phyloP scores from a whole-genome alignment of 2,329 filamentous ascomycete genomes.

The Stagonosporopsis rhizophila region DNA sequence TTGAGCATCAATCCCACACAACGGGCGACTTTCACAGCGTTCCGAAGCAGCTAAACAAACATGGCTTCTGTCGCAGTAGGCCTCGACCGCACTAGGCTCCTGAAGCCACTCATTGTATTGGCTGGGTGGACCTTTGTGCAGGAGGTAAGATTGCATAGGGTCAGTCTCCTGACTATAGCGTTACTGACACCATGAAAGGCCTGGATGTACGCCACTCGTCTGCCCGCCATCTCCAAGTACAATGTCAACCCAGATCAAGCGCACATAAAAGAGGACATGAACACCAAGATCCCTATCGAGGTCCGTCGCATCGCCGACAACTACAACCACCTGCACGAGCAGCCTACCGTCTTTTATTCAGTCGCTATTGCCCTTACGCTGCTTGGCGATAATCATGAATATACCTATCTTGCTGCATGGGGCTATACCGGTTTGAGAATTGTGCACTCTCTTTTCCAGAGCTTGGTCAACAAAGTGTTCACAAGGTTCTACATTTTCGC shows the following conservation, averaged over 20 bases:
- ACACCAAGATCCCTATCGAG: slow-evolving; percentile 18
- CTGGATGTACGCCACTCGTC: slow-evolving; percentile 20
- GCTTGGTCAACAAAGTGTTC: slow-evolving; percentile 15
- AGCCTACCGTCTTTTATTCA: slow-evolving; percentile 16
- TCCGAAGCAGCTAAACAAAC: not conserved
- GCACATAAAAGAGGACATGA: slow-evolving; percentile 9
- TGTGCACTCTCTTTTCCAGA: slow-evolving; percentile 18
- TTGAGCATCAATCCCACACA: not conserved
- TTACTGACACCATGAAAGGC: not conserved
- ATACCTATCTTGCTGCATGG: slow-evolving; percentile 18
- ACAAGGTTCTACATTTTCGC: slow-evolving; percentile 16
- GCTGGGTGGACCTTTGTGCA: slow-evolving; percentile 21
- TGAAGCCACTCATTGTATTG: slow-evolving; percentile 18
- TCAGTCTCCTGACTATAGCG: not conserved
- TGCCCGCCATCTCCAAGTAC: slow-evolving; percentile 19
- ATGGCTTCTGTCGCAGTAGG: slow-evolving; percentile 20
- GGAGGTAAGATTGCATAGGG: slow-evolving; percentile 5
- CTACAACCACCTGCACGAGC: slow-evolving; percentile 18
- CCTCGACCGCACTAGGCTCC: slow-evolving; percentile 18
- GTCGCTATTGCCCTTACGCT: slow-evolving; percentile 13
- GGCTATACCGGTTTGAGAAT: slow-evolving; percentile 18
- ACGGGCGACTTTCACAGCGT: not conserved
- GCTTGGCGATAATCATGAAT: slow-evolving; percentile 16
- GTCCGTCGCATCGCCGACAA: slow-evolving; percentile 19
- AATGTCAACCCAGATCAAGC: slow-evolving; percentile 8